Conservation (phyloP, 306 rosid genomes). For the Ziziphus jujuba region DNA sequence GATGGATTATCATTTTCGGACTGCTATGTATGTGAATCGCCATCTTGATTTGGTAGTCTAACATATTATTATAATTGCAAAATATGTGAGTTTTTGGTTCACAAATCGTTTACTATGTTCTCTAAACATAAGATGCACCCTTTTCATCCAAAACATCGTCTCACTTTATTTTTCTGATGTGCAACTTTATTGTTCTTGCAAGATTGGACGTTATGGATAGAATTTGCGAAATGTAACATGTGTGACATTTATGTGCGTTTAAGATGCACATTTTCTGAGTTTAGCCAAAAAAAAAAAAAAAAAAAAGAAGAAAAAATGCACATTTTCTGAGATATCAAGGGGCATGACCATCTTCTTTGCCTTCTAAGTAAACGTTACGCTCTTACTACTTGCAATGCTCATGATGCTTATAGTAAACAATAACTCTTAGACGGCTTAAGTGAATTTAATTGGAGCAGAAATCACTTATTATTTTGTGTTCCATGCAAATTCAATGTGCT, state of each 20-base stretch:
- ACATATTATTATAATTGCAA: not conserved
- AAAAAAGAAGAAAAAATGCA: too few relatives aligned
- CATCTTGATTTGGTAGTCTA: not conserved
- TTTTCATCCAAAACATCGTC: not conserved
- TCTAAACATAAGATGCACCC: not conserved
- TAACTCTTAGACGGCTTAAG: too few relatives aligned
- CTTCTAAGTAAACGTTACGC: not conserved
- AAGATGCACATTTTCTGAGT: not conserved
- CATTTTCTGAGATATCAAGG: not conserved
- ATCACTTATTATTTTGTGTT: not conserved
- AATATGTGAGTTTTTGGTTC: constrained; percentile 1
- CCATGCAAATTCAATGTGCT: constrained; percentile 6
- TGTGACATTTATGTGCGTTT: not conserved
- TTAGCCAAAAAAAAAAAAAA: too few relatives aligned
- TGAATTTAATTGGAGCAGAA: not conserved
- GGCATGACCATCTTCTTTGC: not conserved
- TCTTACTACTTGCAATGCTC: not conserved
- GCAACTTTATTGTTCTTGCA: not conserved
- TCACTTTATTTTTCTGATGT: not conserved
- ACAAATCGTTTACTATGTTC: constrained; percentile 1
- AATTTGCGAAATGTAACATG: not conserved
- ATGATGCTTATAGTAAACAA: not conserved
- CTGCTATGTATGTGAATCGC: not conserved
- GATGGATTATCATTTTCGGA: not conserved
- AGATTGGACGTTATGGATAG: not conserved